phyloP scores from a whole-genome alignment of 2,329 filamentous ascomycete species.

The Diaporthe sp. region DNA sequence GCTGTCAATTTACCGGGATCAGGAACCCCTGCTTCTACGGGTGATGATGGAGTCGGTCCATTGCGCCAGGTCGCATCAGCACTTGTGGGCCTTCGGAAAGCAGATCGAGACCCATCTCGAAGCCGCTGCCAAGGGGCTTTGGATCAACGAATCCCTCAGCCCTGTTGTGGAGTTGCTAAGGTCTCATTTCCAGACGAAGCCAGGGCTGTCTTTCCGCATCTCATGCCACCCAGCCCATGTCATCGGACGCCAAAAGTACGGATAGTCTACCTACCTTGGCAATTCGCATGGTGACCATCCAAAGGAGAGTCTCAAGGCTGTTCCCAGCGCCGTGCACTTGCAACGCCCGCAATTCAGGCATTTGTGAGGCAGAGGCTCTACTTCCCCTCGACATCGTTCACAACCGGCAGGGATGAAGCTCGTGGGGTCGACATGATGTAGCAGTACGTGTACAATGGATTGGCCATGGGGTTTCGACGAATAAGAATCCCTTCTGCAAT shows the following conservation, averaged over 20 bases:
- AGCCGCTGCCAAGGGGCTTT: not conserved
- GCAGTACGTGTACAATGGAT: not conserved
- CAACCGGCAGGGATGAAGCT: conserved; percentile 3
- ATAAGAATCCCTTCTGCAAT: not conserved
- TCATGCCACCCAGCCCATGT: not conserved
- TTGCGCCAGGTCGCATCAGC: conserved; percentile 16
- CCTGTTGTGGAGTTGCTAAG: conserved; percentile 18
- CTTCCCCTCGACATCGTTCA: not conserved
- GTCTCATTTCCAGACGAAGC: not conserved
- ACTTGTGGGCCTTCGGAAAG: conserved; percentile 11
- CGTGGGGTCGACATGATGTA: not conserved
- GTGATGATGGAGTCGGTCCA: conserved; percentile 15
- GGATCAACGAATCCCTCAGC: conserved; percentile 3
- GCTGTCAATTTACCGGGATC: not conserved
- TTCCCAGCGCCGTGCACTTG: not conserved
- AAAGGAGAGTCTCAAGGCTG: not conserved
- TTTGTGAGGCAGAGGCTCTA: not conserved
- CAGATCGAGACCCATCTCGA: conserved; percentile 10
- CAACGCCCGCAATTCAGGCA: not conserved
- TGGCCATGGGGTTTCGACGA: not conserved
- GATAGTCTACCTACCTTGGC: not conserved
- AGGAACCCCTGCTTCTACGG: not conserved
- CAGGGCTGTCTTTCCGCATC: not conserved
- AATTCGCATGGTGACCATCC: not conserved
- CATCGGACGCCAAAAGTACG: not conserved